These are phyloP conservation scores for Hericium rajendrae DNA, from an alignment of 768 basidiomycete species.

Conservation along the genomic window DNA sequence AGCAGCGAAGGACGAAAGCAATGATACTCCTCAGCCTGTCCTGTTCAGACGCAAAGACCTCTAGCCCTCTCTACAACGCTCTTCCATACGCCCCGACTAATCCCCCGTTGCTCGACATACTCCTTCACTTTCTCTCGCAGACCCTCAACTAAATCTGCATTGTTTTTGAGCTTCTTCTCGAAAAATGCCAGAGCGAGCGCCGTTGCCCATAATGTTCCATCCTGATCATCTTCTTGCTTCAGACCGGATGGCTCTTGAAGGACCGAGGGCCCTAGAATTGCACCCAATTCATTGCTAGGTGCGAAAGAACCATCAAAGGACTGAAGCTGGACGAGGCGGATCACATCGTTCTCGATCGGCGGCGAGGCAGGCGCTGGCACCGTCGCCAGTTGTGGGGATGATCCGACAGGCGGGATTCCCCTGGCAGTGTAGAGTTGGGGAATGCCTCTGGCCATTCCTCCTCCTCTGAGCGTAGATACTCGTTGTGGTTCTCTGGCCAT, in stretches of 20 bases:
- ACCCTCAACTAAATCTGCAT: conserved; percentile 33
- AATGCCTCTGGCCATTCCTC: no score
- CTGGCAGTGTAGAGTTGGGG: no score
- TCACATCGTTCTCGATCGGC: conserved; percentile 19
- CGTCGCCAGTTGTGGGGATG: conserved; percentile 6
- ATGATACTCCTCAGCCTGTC: not conserved
- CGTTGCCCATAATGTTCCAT: conserved; percentile 35
- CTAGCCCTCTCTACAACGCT: not conserved
- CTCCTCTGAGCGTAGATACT: not conserved
- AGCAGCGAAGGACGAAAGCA: no score
- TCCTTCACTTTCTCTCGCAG: conserved; percentile 14
- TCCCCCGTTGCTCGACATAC: not conserved
- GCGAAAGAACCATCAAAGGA: conserved; percentile 41
- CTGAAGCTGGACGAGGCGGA: conserved; percentile 31
- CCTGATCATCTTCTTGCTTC: conserved; percentile 21
- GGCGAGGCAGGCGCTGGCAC: conserved; percentile 17
- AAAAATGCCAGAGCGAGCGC: conserved; percentile 38
- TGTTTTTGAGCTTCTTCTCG: conserved; percentile 27
- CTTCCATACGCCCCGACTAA: not conserved
- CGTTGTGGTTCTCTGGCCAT: not conserved
- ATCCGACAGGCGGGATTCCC: conserved; percentile 11
- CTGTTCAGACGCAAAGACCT: not conserved
- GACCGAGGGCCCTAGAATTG: conserved; percentile 27
- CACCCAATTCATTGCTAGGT: conserved; percentile 20
- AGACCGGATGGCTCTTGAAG: conserved; percentile 20